phyloP scores from a whole-genome alignment of 1,284 basidiomycete genomes.

The Waitea zeae region DNA sequence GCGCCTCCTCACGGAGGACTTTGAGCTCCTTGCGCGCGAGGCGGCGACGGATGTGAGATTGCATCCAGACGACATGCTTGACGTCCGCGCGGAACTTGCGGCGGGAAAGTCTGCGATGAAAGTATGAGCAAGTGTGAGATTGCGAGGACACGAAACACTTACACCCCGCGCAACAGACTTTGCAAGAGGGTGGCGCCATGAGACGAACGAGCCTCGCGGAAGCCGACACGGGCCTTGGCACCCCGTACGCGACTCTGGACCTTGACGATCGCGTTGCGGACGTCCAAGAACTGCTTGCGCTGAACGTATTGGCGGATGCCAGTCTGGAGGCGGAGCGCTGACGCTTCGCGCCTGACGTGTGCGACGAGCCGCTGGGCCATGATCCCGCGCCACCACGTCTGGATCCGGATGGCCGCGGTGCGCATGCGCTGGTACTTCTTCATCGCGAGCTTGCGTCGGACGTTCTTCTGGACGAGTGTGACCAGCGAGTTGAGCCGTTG shows the following conservation, averaged over 20 bases:
- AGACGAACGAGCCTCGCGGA: slow-evolving; percentile 39
- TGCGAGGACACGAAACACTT: slow-evolving; percentile 17
- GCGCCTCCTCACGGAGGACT: slow-evolving; percentile 76
- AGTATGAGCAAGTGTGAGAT: slow-evolving; percentile 5
- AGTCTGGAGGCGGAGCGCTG: slow-evolving; percentile 68
- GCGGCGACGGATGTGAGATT: slow-evolving; percentile 85
- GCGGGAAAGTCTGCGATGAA: slow-evolving; percentile 39
- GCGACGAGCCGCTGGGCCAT: slow-evolving; percentile 61
- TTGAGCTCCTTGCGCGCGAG: slow-evolving; percentile 79
- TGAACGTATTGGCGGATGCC: slow-evolving; percentile 60
- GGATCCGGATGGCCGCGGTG: slow-evolving; percentile 65
- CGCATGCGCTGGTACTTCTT: slow-evolving; percentile 69
- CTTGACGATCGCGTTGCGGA: slow-evolving; percentile 46
- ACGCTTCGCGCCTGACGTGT: slow-evolving; percentile 53
- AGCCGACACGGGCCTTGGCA: slow-evolving; percentile 52
- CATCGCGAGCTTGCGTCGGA: slow-evolving; percentile 72
- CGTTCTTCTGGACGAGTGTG: slow-evolving; percentile 95
- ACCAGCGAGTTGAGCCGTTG: slow-evolving; percentile 82
- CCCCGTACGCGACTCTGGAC: slow-evolving; percentile 84
- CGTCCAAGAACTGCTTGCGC: slow-evolving; percentile 50
- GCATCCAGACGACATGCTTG: slow-evolving; percentile 67
- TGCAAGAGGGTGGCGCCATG: slow-evolving; percentile 69
- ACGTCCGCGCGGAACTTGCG: slow-evolving; percentile 49
- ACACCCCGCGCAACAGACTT: slow-evolving; percentile 79
- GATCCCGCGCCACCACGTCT: slow-evolving; percentile 88